Percentiles rank a stretch among this genome's conserved stretches.
Conservation (phyloP, 768 basidiomycete species). For the Mycena epipterygia region DNA sequence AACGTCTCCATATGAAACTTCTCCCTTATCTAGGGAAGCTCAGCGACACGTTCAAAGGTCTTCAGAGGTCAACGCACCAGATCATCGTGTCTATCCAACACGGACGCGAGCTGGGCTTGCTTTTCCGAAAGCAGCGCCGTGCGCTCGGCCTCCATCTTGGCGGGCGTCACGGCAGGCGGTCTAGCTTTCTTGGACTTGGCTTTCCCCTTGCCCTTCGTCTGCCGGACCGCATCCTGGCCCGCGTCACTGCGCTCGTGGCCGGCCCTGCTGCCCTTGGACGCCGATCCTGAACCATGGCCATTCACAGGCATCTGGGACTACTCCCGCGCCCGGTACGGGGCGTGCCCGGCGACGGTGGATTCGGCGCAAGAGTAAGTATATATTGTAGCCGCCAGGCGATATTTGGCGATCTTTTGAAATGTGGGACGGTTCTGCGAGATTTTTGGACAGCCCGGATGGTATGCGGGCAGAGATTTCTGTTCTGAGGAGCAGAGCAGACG, state of each 20-base stretch:
- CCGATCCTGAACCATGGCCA: not conserved
- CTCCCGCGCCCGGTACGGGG: not conserved
- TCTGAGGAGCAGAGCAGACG: constrained; percentile 6
- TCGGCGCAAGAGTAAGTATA: not conserved
- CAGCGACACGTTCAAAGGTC: constrained; percentile 15
- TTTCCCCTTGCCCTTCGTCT: constrained; percentile 40
- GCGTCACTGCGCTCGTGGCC: constrained; percentile 6
- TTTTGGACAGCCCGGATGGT: constrained; percentile 61
- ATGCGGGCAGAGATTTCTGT: not conserved
- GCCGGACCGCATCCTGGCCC: constrained; percentile 21
- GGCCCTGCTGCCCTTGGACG: constrained; percentile 10
- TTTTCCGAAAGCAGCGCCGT: constrained; percentile 67
- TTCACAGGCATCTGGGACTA: constrained; percentile 22
- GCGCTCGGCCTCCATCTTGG: constrained; percentile 52
- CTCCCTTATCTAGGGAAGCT: constrained; percentile 76
- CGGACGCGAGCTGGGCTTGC: constrained; percentile 68
- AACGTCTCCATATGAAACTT: constrained; percentile 91
- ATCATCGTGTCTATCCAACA: constrained; percentile 78
- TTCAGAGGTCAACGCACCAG: constrained; percentile 65
- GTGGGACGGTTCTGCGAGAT: constrained; percentile 72
- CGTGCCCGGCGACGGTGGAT: not conserved
- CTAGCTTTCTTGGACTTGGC: constrained; percentile 33
- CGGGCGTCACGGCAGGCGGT: constrained; percentile 38
- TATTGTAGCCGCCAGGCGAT: not conserved
- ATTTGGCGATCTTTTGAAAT: constrained; percentile 72